Conservation (phyloP, 441 rosid species). For the Pelargonium myrrhifolium region DNA sequence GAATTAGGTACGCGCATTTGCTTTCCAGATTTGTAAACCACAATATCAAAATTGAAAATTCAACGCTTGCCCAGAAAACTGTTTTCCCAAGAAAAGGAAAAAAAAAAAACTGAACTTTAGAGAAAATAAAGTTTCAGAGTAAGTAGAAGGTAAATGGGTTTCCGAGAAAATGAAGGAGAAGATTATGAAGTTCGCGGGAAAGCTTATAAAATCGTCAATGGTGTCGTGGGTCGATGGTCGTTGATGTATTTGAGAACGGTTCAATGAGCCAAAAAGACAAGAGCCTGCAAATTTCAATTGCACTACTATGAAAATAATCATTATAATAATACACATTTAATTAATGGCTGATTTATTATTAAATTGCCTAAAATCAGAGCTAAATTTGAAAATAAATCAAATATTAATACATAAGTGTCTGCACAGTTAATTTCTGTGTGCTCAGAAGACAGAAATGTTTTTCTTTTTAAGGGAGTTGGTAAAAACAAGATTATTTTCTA, state of each 20-base stretch:
- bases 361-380: no score
- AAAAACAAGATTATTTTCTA: no score
- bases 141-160: neutral
- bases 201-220: neutral
- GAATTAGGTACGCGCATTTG: constrained; percentile 6
- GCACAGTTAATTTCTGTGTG: no score
- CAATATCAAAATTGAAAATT: neutral
- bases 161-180: neutral
- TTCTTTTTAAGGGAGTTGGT: no score
- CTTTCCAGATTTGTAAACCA: neutral
- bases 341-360: no score
- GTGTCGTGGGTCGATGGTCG: neutral
- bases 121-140: neutral
- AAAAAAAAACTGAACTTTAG: neutral
- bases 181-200: neutral
- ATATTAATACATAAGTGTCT: no score
- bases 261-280: neutral
- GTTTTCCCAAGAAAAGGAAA: neutral
- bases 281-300: neutral
- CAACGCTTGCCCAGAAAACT: neutral
- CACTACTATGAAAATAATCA: neutral
- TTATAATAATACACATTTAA: no score
- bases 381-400: no score
- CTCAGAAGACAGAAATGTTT: no score
- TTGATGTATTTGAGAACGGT: neutral